Percentiles rank a stretch among this genome's conserved stretches.
These are phyloP conservation scores for Abelmoschus esculentus DNA, from an alignment of 345 rosid species.

Conservation along the genomic window DNA sequence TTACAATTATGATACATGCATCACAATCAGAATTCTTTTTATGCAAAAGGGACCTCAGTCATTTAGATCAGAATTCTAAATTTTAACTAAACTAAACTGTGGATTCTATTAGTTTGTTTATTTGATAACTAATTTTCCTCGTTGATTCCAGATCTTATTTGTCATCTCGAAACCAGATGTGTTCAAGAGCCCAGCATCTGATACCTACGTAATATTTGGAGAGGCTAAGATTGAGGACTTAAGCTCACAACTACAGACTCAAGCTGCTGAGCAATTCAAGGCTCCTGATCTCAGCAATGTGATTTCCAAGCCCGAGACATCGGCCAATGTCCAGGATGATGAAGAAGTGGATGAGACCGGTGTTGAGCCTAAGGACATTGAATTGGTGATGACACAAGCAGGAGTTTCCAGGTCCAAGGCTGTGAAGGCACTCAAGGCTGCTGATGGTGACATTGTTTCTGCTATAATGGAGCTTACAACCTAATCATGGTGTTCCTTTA, in stretches of 20 bases:
- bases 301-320: background rate
- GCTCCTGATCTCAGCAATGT: slow-evolving; percentile 28
- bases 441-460: slow-evolving; percentile 68
- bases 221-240: slow-evolving; percentile 76
- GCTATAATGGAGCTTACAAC: slow-evolving; percentile 90
- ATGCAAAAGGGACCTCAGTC: background rate
- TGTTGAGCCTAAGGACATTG: slow-evolving; percentile 33
- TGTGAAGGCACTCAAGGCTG: slow-evolving; percentile 67
- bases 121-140: background rate
- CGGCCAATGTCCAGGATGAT: background rate
- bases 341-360: slow-evolving; percentile 35
- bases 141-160: slow-evolving; percentile 47
- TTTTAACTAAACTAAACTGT: background rate
- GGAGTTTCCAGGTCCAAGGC: slow-evolving; percentile 57
- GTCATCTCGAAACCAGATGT: slow-evolving; percentile 84
- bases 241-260: slow-evolving; percentile 78
- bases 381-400: slow-evolving; percentile 1
- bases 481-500: slow-evolving; percentile 8
- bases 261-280: slow-evolving; percentile 83
- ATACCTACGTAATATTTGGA: slow-evolving; percentile 40
- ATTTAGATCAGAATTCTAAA: background rate
- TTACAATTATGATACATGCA: background rate
- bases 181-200: slow-evolving; percentile 81
- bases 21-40: background rate
- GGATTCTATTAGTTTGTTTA: background rate